Evolutionary conservation across 139 green algal species (phyloP), one percentile per base, ranked within the genome.

Genomic region (Chlamydomonas incerta): DNA sequence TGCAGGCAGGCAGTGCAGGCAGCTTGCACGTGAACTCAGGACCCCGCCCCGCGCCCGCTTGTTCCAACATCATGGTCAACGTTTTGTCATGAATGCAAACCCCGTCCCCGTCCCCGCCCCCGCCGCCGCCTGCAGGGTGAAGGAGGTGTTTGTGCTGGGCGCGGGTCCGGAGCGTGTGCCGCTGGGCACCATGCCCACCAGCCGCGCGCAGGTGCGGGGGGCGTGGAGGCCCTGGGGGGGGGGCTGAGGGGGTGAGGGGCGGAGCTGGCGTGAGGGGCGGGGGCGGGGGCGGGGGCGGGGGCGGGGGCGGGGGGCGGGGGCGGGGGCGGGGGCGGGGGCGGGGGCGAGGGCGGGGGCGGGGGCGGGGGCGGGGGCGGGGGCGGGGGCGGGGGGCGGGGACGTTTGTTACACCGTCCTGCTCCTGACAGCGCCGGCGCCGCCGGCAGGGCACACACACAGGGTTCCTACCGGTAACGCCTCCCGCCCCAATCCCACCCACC

Each of bases 171-270:
- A 85, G 18, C 33, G 67, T 28, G 0, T 14, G 50, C 80, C 80
- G 33, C 80, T 85, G 80, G 80, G 80, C 13, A 28, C 31, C 33
- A 85, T 85, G 80, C 67, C 80, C n/a, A 85, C 80, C 50, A 77
- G 50, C 67, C 47, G 80, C 11, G 80, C 80, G 70, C 80, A 77
- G 80, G 66, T 74, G 66, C 13, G 63, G 70, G n/a, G 10, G 35
- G 18, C 13, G 52, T 20, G n/a, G 4, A 33, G 65, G 65, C 9
- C 11, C 13, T 5, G n/a, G n/a, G 33, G 28, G 67, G 15, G 69
- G 23, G 69, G 69, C 3, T 37, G 69, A 37, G 13, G 28, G 8
- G 65, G 65, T 65, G 15, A 65, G 57, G 52, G 52, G 13, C 13
- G 52, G 52, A 58, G 11, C 15, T 11, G 52, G 52, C 52, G 11